phyloP scores from a whole-genome alignment of 495 filamentous ascomycete species.

The Neurospora tetrasperma region DNA sequence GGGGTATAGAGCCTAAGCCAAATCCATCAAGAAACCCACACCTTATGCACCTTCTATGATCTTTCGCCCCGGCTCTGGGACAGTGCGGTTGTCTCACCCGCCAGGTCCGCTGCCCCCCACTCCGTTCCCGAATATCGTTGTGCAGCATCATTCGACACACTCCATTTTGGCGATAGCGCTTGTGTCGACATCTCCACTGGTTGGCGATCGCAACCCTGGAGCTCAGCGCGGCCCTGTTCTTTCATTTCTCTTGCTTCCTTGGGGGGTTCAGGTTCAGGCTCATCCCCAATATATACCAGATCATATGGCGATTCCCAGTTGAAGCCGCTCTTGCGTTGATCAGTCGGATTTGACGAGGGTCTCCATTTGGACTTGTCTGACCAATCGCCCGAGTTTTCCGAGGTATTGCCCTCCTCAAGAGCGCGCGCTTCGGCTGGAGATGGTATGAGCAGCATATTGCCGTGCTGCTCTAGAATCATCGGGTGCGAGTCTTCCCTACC shows the following conservation, averaged over 20 bases:
- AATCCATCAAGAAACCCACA: background rate
- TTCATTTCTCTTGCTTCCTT: background rate
- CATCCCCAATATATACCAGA: slow-evolving; percentile 5
- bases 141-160: background rate
- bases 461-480: slow-evolving; percentile 21
- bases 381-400: slow-evolving; percentile 5
- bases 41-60: background rate
- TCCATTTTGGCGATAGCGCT: background rate
- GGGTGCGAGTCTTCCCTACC: slow-evolving; percentile 23
- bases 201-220: background rate
- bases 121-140: background rate
- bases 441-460: slow-evolving; percentile 8
- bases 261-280: background rate
- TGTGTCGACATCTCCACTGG: background rate
- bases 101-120: background rate
- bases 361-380: slow-evolving; percentile 13
- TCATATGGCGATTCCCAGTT: slow-evolving; percentile 26
- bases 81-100: background rate
- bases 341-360: slow-evolving; percentile 5
- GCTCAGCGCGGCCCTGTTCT: background rate
- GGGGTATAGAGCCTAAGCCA: background rate
- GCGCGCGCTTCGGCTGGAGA: slow-evolving; percentile 2
- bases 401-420: background rate
- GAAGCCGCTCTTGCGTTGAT: slow-evolving; percentile 12
- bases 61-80: background rate